Base-by-base conservation (phyloP, 768 basidiomycete species). In the Dioszegia aurantiaca region DNA sequence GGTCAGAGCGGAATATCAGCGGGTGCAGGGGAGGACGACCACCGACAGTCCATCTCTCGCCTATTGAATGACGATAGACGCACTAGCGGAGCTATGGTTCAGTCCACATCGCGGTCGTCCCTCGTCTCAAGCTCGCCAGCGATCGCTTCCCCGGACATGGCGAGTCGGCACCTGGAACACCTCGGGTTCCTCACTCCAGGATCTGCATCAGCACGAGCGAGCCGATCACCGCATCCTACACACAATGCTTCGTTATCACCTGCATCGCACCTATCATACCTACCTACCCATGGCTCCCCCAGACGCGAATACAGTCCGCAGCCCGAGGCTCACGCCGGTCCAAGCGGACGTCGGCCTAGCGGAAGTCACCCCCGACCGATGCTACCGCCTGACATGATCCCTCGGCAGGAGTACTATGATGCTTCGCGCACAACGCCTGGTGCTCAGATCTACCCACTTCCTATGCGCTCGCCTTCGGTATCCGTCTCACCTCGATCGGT, bases 401-500 rank as follows among this genome's bases (percentile, higher is more conserved):
- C 60, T 37, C 43, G 30, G 4, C 60, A 60, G 11, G 61, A 63
- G 11, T 54, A 49, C 52, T 62, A 59, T 36, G 58, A 59, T 42
- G 27, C 59, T 24, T 61, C 63, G 19, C 59, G 61, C 19, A 43
- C 42, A 3, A 66, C 68, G 8, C 64, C 64, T 17, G 45, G 39
- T 24, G 51, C 63, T 24, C 58, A 53, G 30, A 40, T 30, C 14
- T 19, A 37, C 8, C 3, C 53, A 26, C 23, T 68, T 9, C 67
- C 69, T 8, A 37, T 64, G 5, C 53, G 69, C 27, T 71, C 70
- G 2, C 70, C 70, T 8, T 70, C 68, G 17, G 58, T 70, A 6
- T 73, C 71, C 1, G 56, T 73, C 27, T 73, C 71, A 4, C 71
- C 71, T 6, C 55, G 71, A 31, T 55, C 46, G 23, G 57, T 66